phyloP scores from a whole-genome alignment of 208 protist genomes.

The Acanthamoeba rhysodes region DNA sequence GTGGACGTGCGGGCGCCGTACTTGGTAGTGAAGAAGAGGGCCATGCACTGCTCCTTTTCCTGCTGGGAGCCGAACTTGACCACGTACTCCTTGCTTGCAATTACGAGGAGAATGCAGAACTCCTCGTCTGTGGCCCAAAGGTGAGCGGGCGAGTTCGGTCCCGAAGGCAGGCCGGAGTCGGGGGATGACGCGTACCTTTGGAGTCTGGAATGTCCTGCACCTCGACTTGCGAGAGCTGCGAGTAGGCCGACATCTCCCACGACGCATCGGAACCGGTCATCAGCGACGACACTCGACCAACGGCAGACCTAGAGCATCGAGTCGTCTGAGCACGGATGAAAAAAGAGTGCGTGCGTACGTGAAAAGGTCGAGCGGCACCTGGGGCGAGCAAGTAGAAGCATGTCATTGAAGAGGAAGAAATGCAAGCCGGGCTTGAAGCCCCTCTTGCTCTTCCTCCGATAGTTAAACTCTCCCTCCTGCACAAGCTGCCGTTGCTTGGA shows the following conservation, averaged over 20 bases:
- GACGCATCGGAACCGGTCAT: constrained; percentile 1
- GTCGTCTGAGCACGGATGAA: neutral
- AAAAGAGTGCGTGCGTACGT: neutral
- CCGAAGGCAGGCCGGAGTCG: no score
- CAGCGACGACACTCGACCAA: neutral
- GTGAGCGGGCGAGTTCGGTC: no score
- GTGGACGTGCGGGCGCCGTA: neutral
- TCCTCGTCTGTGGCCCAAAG: neutral
- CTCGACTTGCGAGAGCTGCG: neutral
- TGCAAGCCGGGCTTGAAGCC: constrained; percentile 30
- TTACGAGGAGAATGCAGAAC: constrained; percentile 19
- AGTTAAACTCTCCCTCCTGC: constrained; percentile 46
- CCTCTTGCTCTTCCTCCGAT: neutral
- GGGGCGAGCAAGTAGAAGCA: constrained; percentile 6
- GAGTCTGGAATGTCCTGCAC: constrained; percentile 11
- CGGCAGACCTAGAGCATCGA: neutral
- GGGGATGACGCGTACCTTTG: neutral
- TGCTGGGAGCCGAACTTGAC: constrained; percentile 13
- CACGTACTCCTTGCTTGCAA: constrained; percentile 22
- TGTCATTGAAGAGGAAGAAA: constrained; percentile 56
- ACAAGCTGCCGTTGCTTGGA: constrained; percentile 9
- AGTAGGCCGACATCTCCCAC: constrained; percentile 17
- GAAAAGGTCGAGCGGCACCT: neutral
- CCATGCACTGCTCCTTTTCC: constrained; percentile 48
- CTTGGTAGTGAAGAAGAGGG: constrained; percentile 57